Evolutionary conservation across 2,329 filamentous ascomycete genomes (phyloP).

Genomic region (Ophiostoma himal-ulmi): DNA sequence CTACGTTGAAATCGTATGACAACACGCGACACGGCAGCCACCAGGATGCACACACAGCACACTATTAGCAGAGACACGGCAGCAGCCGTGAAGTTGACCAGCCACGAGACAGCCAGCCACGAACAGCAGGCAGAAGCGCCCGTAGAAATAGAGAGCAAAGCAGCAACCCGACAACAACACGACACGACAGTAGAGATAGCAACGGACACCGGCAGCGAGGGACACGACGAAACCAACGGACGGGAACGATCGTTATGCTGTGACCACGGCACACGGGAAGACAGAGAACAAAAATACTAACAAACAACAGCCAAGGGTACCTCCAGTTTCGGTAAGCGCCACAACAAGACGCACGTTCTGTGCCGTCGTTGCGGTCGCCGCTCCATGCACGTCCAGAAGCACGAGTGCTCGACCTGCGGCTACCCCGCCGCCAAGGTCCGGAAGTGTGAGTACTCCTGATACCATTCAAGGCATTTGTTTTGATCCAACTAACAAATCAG

Average conservation of each 20-base stretch:
- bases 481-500: slow-evolving; percentile 42
- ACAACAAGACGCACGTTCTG: slow-evolving; percentile 97
- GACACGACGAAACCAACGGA: not conserved
- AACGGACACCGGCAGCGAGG: not conserved
- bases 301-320: slow-evolving; percentile 48
- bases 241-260: not conserved
- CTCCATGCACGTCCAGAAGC: slow-evolving; percentile 99
- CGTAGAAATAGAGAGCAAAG: not conserved
- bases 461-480: not conserved
- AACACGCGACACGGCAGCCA: not conserved
- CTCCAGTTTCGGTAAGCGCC: slow-evolving; percentile 54
- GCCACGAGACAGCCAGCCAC: not conserved
- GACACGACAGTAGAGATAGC: not conserved
- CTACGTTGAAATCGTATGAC: not conserved
- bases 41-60: not conserved
- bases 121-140: not conserved
- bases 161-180: not conserved
- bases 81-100: not conserved
- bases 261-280: not conserved
- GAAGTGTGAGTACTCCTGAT: slow-evolving; percentile 73
- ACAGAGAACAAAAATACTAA: slow-evolving; percentile 16
- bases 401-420: slow-evolving; percentile 90
- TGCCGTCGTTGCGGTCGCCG: slow-evolving; percentile 97
- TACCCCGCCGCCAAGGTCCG: slow-evolving; percentile 96
- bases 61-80: not conserved